phyloP scores from a whole-genome alignment of 371 early-diverging fungal species.

The Mucor velutinosus region DNA sequence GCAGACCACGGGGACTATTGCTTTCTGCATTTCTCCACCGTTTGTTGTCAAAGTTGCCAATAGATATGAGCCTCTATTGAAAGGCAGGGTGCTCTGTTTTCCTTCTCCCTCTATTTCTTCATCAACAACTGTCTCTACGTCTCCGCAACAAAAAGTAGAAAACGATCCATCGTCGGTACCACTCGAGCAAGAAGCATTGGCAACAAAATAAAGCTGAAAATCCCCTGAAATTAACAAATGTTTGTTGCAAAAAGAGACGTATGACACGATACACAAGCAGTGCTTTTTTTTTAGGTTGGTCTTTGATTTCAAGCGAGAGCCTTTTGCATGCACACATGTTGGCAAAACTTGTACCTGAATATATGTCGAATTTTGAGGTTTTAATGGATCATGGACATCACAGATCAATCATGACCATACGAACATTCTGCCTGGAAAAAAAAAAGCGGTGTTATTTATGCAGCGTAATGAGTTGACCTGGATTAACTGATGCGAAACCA shows the following conservation, averaged over 20 bases:
- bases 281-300: not conserved
- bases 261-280: not conserved
- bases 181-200: not conserved
- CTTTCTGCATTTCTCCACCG: constrained; percentile 51
- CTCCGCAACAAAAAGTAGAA: not conserved
- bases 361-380: no score
- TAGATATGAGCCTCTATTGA: constrained; percentile 34
- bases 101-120: constrained; percentile 2
- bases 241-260: not conserved
- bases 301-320: not conserved
- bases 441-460: no score
- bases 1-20: constrained; percentile 33
- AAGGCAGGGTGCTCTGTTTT: constrained; percentile 44
- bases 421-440: no score
- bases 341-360: not conserved
- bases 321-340: not conserved
- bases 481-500: not conserved
- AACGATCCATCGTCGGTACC: not conserved
- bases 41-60: constrained; percentile 38
- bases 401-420: no score
- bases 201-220: not conserved
- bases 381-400: no score
- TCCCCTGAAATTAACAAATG: not conserved
- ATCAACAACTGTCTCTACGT: not conserved
- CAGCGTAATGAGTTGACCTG: no score